Evolutionary conservation across 805 yeast species (phyloP).

Genomic region (Ogataea pilisensis): DNA sequence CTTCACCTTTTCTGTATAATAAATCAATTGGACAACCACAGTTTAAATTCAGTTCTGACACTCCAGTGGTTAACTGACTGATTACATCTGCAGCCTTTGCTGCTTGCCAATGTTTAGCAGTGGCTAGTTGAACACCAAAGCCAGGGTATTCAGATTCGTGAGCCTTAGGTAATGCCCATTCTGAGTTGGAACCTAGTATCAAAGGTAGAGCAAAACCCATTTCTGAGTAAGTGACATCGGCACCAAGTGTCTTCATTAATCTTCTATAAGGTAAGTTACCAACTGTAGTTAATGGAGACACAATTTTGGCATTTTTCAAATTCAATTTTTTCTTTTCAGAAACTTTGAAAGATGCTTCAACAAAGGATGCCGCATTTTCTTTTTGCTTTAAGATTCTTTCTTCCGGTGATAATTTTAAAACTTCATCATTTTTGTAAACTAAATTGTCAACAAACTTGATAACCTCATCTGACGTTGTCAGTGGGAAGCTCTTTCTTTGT

Average conservation of each 20-base stretch:
- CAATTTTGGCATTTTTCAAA: conserved; percentile 70
- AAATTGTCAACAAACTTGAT: conserved; percentile 62
- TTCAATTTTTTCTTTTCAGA: conserved; percentile 78
- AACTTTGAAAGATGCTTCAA: conserved; percentile 73
- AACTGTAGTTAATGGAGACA: conserved; percentile 95
- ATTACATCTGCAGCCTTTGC: conserved; percentile 86
- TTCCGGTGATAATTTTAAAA: conserved; percentile 32
- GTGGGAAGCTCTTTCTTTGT: conserved; percentile 59
- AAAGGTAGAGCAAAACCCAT: conserved; percentile 90
- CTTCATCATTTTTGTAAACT: conserved; percentile 38
- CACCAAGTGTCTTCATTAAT: conserved; percentile 84
- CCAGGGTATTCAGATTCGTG: conserved; percentile 80
- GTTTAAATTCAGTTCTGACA: conserved; percentile 85
- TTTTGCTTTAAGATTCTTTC: conserved; percentile 27
- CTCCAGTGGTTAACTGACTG: conserved; percentile 48
- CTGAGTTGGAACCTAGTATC: conserved; percentile 85
- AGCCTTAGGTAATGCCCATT: conserved; percentile 96
- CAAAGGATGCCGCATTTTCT: conserved; percentile 45
- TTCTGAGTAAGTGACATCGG: conserved; percentile 90
- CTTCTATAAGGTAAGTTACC: conserved; percentile 96
- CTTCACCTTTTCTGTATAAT: conserved; percentile 92
- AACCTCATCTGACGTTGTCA: conserved; percentile 53
- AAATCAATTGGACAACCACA: conserved; percentile 98
- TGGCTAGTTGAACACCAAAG: conserved; percentile 91
- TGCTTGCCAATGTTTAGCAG: conserved; percentile 90